A percentile compares a stretch with the other conserved stretches of the same genome.
Conservation (phyloP, 305 asterid species). For the Ilex paraguariensis region DNA sequence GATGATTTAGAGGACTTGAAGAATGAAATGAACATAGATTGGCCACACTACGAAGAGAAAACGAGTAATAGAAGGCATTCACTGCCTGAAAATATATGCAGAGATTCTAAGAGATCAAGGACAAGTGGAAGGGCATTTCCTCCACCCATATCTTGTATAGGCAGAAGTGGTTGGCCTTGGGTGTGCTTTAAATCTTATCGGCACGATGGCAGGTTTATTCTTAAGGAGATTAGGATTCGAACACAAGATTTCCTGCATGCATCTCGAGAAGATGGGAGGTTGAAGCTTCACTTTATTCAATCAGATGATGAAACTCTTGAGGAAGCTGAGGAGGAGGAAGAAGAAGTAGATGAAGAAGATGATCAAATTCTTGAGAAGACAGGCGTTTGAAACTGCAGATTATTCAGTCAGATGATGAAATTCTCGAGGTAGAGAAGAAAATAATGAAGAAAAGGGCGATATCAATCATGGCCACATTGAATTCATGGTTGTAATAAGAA, state of each 20-base stretch:
- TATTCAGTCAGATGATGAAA: constrained; percentile 3
- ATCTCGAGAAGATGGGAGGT: constrained; percentile 70
- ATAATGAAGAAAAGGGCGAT: no score
- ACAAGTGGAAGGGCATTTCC: constrained; percentile 38
- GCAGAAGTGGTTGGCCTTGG: constrained; percentile 73
- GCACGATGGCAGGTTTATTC: constrained; percentile 70
- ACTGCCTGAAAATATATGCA: constrained; percentile 8
- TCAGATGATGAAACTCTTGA: constrained; percentile 58
- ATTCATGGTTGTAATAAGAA: no score
- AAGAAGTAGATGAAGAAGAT: constrained; percentile 6
- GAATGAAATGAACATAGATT: constrained; percentile 18
- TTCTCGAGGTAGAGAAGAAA: no score
- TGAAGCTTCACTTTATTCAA: constrained; percentile 49
- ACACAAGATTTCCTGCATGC: constrained; percentile 70
- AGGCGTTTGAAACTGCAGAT: neutral
- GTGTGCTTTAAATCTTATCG: constrained; percentile 53
- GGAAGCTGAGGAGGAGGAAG: constrained; percentile 28
- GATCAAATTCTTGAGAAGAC: constrained; percentile 11
- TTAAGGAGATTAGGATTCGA: constrained; percentile 57
- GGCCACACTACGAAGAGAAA: constrained; percentile 20
- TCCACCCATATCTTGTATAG: constrained; percentile 80
- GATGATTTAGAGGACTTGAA: constrained; percentile 64
- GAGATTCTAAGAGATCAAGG: constrained; percentile 36
- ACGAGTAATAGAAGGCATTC: constrained; percentile 9
- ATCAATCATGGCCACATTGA: no score